These are phyloP conservation scores for Ophiostoma triangulosporum DNA, from an alignment of 2,329 filamentous ascomycete genomes.

Conservation along the genomic window DNA sequence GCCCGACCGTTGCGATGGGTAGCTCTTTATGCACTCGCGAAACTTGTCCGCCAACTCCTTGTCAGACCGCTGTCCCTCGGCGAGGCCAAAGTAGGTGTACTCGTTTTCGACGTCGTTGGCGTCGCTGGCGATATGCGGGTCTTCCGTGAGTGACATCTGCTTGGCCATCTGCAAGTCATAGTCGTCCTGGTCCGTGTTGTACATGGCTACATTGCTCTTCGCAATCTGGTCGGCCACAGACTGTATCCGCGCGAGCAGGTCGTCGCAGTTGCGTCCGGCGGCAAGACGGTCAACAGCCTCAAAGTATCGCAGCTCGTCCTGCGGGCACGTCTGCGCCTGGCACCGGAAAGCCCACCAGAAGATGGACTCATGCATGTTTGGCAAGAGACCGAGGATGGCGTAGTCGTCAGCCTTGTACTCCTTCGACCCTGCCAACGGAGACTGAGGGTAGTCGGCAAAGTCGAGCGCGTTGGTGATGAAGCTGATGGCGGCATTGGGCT, in stretches of 20 bases:
- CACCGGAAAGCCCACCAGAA: constrained; percentile 18
- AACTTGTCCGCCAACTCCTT: constrained; percentile 16
- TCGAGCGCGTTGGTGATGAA: constrained; percentile 13
- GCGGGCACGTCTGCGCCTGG: constrained; percentile 16
- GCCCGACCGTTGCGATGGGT: constrained; percentile 16
- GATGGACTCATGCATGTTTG: constrained; percentile 16
- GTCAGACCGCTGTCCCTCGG: constrained; percentile 8
- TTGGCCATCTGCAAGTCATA: constrained; percentile 11
- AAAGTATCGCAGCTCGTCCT: constrained; percentile 10
- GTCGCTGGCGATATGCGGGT: not conserved
- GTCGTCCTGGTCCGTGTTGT: constrained; percentile 12
- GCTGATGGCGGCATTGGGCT: constrained; percentile 18
- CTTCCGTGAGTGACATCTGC: constrained; percentile 12
- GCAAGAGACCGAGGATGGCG: constrained; percentile 15
- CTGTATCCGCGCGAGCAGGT: constrained; percentile 12
- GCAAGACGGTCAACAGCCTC: constrained; percentile 13
- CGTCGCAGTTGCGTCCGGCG: constrained; percentile 14
- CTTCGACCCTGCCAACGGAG: not conserved
- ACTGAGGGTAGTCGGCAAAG: constrained; percentile 9
- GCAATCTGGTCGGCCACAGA: not conserved
- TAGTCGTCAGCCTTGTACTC: constrained; percentile 12
- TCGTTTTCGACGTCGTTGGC: constrained; percentile 8
- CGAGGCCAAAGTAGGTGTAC: constrained; percentile 17
- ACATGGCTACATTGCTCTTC: not conserved
- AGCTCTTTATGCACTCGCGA: constrained; percentile 14